Conservation (phyloP, 768 basidiomycete species). For the Mycena epipterygia region DNA sequence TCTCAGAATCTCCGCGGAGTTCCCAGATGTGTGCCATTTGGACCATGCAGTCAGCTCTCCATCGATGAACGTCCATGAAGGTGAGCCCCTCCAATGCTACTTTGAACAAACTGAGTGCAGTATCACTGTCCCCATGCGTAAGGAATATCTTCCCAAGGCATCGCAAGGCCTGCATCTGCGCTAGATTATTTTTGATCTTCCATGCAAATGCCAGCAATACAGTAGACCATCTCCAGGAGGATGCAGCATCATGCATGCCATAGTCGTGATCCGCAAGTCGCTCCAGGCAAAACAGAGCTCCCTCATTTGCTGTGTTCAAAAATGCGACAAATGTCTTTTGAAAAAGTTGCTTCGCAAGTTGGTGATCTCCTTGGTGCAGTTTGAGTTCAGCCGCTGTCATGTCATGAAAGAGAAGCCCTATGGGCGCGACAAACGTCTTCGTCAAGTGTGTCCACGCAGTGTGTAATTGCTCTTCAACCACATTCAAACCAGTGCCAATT, state of each 20-base stretch:
- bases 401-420: too few species aligned
- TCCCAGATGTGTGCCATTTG: too few species aligned
- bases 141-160: slow-evolving; percentile 11
- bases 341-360: background rate
- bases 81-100: slow-evolving; percentile 12
- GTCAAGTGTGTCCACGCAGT: too few species aligned
- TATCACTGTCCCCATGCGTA: background rate
- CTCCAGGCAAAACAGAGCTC: background rate
- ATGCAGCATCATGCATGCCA: background rate
- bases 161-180: background rate
- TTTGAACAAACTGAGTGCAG: background rate
- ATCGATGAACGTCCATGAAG: slow-evolving; percentile 12
- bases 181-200: background rate
- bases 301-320: background rate
- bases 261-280: background rate
- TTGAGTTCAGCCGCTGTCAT: too few species aligned
- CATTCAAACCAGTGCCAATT: too few species aligned
- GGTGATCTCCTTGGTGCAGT: background rate
- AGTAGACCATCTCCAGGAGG: background rate
- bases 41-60: slow-evolving; percentile 21
- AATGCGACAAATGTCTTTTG: background rate
- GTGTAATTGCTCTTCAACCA: too few species aligned
- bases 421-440: too few species aligned
- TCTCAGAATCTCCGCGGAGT: too few species aligned
- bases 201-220: background rate